Evolutionary conservation across 2,329 filamentous ascomycete species (phyloP).

Genomic region (Mariannaea sp.): DNA sequence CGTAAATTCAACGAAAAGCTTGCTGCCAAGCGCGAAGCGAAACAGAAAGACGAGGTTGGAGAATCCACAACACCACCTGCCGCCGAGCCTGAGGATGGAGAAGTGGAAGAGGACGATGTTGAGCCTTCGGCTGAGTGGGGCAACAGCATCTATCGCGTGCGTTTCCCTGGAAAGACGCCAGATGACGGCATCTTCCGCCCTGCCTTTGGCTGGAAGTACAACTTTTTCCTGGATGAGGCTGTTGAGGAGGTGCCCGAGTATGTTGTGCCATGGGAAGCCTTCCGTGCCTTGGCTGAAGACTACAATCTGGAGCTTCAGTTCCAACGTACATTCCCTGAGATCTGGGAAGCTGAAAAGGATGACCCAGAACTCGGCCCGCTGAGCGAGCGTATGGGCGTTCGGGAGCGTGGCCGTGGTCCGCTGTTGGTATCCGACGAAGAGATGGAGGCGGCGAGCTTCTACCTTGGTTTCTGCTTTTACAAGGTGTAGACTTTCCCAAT

Average conservation of each 20-base stretch:
- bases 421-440: conserved; percentile 82
- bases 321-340: conserved; percentile 85
- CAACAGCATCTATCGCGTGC: conserved; percentile 89
- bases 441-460: conserved; percentile 90
- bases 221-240: conserved; percentile 92
- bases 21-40: conserved; percentile 43
- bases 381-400: conserved; percentile 94
- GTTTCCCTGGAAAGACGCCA: conserved; percentile 82
- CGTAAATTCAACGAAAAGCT: conserved; percentile 69
- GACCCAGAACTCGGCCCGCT: conserved; percentile 79
- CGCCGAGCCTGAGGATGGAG: conserved; percentile 47
- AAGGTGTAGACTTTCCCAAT: conserved; percentile 71
- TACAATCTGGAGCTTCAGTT: conserved; percentile 97
- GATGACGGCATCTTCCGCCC: conserved; percentile 90
- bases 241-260: conserved; percentile 97
- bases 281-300: conserved; percentile 92
- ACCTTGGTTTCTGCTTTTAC: conserved; percentile 95
- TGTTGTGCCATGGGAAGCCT: conserved; percentile 97
- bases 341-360: conserved; percentile 91
- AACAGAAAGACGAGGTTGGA: conserved; percentile 26
- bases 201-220: conserved; percentile 97
- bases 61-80: conserved; percentile 33
- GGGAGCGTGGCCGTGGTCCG: conserved; percentile 68
- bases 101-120: conserved; percentile 64
- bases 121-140: conserved; percentile 80